phyloP scores from a whole-genome alignment of 371 early-diverging fungal genomes.

The Saksenaea vasiformis region DNA sequence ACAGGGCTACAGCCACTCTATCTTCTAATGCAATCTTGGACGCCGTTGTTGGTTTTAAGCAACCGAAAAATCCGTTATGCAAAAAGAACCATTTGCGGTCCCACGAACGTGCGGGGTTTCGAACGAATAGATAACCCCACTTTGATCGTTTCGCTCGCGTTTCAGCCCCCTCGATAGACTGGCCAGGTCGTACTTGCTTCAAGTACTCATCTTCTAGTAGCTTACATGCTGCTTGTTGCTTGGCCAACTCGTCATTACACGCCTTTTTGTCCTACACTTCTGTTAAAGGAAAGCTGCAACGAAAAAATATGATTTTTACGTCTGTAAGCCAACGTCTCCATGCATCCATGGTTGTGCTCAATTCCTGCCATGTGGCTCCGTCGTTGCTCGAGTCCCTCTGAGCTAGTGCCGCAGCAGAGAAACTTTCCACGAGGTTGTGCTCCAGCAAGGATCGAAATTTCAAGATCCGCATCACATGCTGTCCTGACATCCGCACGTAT shows the following conservation, averaged over 20 bases:
- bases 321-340: slow-evolving; percentile 50
- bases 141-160: slow-evolving; percentile 16
- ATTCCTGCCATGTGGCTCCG: slow-evolving; percentile 36
- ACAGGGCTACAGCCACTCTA: slow-evolving; percentile 62
- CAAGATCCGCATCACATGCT: slow-evolving; percentile 47
- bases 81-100: slow-evolving; percentile 22
- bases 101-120: slow-evolving; percentile 12
- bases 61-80: slow-evolving; percentile 53
- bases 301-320: slow-evolving; percentile 16
- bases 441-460: slow-evolving; percentile 45
- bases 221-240: slow-evolving; percentile 27
- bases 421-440: slow-evolving; percentile 40
- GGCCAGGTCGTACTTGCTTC: slow-evolving; percentile 35
- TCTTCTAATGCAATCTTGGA: slow-evolving; percentile 58
- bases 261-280: slow-evolving; percentile 39
- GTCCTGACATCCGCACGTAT: slow-evolving; percentile 57
- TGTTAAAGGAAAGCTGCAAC: neutral
- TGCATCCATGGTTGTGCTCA: slow-evolving; percentile 29
- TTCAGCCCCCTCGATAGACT: slow-evolving; percentile 34
- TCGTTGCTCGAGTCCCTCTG: slow-evolving; percentile 45
- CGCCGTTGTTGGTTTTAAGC: slow-evolving; percentile 44
- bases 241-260: slow-evolving; percentile 40
- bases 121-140: slow-evolving; percentile 42
- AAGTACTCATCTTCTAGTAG: slow-evolving; percentile 37
- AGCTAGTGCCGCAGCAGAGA: slow-evolving; percentile 36